phyloP scores from a whole-genome alignment of 805 yeast species.

The Yarrowia divulgata region DNA sequence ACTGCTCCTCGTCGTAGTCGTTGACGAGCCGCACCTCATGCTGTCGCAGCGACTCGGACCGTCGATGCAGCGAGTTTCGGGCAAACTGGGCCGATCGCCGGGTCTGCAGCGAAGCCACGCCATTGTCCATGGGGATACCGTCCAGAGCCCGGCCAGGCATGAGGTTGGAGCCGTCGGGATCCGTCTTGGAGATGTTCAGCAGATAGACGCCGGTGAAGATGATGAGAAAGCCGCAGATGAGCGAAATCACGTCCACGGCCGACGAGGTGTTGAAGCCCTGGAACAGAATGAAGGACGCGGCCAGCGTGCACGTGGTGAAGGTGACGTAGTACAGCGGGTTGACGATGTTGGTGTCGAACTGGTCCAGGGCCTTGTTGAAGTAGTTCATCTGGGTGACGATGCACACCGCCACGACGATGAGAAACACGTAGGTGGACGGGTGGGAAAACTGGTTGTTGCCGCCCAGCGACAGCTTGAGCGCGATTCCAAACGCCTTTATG shows the following conservation, averaged over 20 bases:
- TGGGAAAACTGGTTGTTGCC: constrained; percentile 91
- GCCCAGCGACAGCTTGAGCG: constrained; percentile 78
- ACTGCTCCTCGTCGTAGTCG: constrained; percentile 48
- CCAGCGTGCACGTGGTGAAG: constrained; percentile 85
- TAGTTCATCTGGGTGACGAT: constrained; percentile 92
- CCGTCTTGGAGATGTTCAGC: constrained; percentile 73
- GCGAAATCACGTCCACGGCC: constrained; percentile 77
- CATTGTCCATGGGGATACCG: constrained; percentile 84
- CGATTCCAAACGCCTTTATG: constrained; percentile 92
- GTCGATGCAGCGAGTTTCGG: constrained; percentile 52
- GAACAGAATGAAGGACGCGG: constrained; percentile 85
- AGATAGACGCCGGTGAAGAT: constrained; percentile 88
- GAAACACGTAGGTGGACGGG: constrained; percentile 81
- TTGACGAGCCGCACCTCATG: constrained; percentile 47
- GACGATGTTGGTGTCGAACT: constrained; percentile 89
- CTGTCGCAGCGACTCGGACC: constrained; percentile 47
- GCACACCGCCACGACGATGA: constrained; percentile 77
- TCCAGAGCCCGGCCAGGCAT: constrained; percentile 62
- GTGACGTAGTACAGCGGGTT: constrained; percentile 91
- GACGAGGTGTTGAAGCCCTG: constrained; percentile 86
- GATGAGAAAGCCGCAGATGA: constrained; percentile 83
- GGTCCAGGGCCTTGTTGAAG: constrained; percentile 91
- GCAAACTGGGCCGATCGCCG: constrained; percentile 76
- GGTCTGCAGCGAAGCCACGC: constrained; percentile 77
- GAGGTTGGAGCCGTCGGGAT: constrained; percentile 48